A percentile compares a stretch with the other conserved stretches of the same genome.
phyloP scores from a whole-genome alignment of 2,329 filamentous ascomycete species.

The Fusarium oxysporum region DNA sequence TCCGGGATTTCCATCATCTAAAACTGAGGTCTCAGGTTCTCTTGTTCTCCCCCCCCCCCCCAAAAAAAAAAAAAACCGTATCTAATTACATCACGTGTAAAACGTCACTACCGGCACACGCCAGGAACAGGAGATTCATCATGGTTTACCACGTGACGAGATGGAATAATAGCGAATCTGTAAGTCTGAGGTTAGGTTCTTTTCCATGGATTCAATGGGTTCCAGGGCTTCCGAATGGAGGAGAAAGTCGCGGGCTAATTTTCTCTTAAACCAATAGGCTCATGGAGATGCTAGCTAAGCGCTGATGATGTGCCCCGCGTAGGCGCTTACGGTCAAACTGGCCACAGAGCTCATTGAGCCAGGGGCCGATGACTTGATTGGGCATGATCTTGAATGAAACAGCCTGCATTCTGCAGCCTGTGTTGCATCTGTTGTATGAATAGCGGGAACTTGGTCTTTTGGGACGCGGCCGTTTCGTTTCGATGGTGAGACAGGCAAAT shows the following conservation, averaged over 20 bases:
- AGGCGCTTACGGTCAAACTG: conserved; percentile 30
- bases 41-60: too few relatives aligned
- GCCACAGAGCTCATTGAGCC: conserved; percentile 8
- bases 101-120: background rate
- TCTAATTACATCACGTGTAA: background rate
- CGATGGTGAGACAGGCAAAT: conserved; percentile 2
- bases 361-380: conserved; percentile 29
- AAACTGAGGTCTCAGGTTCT: background rate
- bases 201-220: background rate
- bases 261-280: conserved; percentile 32
- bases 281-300: conserved; percentile 14
- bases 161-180: background rate
- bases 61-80: background rate
- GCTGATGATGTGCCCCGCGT: conserved; percentile 28
- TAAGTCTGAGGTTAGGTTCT: background rate
- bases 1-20: background rate
- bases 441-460: conserved; percentile 26
- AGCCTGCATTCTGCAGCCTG: background rate
- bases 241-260: conserved; percentile 18
- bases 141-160: conserved; percentile 19
- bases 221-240: conserved; percentile 24
- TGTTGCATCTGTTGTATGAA: conserved; percentile 2
- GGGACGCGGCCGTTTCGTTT: conserved; percentile 12
- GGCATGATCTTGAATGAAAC: conserved; percentile 2
- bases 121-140: background rate